Base-by-base conservation (phyloP, 129 eudicot species). In the Chrysanthemum seticuspe region DNA sequence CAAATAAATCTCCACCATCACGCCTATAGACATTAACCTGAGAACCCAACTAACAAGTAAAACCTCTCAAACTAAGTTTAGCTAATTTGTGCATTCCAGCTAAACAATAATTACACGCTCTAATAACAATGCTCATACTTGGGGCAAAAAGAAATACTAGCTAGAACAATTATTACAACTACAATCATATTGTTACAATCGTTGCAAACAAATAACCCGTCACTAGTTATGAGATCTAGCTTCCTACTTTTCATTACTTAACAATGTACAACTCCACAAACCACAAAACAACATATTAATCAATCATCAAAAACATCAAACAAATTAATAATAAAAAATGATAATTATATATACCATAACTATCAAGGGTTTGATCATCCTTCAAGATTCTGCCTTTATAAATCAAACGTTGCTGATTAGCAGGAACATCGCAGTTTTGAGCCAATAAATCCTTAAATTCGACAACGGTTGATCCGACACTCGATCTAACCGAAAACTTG, bases 311-410 rank as follows among this genome's bases (percentile, higher is more conserved):
- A 3, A 29, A 29, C 4, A 29, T 29, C 31, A 13, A 16, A 34
- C 14, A 31, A 0, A 31, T 0, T 2, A 13, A 66, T 45, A 62
- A 7, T 11, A 13, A 31, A 21, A 58, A 10, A 1, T 16, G 1
- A 16, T 36, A 18, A 7, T 3, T 11, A 53, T 10, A 55, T 45
- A 31, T 83, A 91, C 97, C 97, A 80, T 91, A 91, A 63, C 86
- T 86, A 11, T 64, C 85, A 78, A 91, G 93, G 89, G 96, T 91
- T 83, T 88, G 97, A 82, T 91, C 97, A 45, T 88, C 96, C 80
- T 88, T 91, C 50, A 91, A 75, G 82, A 91, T 88, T 81, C 97
- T 93, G 16, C 97, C 97, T 78, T 91, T 91, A 58, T 91, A 91
- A 74, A 91, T 91, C 89, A 91, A 52, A 61, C 96, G 71, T 83